Evolutionary conservation across 805 yeast species (phyloP).

Genomic region (Yarrowia alimentaria): DNA sequence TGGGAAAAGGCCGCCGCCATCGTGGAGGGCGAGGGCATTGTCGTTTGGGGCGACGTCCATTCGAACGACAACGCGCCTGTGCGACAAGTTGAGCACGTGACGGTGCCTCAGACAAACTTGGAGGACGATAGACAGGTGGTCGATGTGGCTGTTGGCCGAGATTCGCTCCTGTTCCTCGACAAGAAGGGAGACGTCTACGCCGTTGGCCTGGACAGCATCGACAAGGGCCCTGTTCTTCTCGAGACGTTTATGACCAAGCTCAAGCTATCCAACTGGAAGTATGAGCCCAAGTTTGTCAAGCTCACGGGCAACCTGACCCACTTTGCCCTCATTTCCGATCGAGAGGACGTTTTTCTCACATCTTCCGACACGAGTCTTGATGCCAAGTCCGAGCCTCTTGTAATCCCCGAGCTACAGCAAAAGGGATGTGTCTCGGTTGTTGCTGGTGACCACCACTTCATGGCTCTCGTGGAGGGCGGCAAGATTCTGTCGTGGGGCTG

Average conservation of each 20-base stretch:
- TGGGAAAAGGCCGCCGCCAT: slow-evolving; percentile 62
- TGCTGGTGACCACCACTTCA: slow-evolving; percentile 68
- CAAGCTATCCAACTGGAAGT: slow-evolving; percentile 40
- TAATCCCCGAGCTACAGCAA: slow-evolving; percentile 47
- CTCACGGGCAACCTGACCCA: slow-evolving; percentile 54
- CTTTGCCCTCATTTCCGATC: slow-evolving; percentile 56
- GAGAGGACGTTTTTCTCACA: slow-evolving; percentile 46
- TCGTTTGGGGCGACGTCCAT: slow-evolving; percentile 50
- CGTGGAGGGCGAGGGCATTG: slow-evolving; percentile 52
- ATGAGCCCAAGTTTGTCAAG: slow-evolving; percentile 46
- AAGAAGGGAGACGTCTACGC: slow-evolving; percentile 45
- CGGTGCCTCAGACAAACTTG: slow-evolving; percentile 30
- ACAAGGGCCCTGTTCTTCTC: slow-evolving; percentile 29
- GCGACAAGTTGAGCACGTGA: slow-evolving; percentile 17
- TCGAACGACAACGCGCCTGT: slow-evolving; percentile 7
- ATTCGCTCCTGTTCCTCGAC: slow-evolving; percentile 51
- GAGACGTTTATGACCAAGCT: slow-evolving; percentile 34
- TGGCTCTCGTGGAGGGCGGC: slow-evolving; percentile 61
- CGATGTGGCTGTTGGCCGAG: slow-evolving; percentile 59
- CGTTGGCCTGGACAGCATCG: slow-evolving; percentile 38
- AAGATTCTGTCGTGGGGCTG: slow-evolving; percentile 64
- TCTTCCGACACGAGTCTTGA: background rate
- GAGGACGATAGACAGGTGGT: slow-evolving; percentile 36
- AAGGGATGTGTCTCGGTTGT: slow-evolving; percentile 54
- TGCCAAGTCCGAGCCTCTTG: slow-evolving; percentile 38